These are phyloP conservation scores for Blastobotrys persicus DNA, from an alignment of 1,139 yeast species.

Conservation along the genomic window DNA sequence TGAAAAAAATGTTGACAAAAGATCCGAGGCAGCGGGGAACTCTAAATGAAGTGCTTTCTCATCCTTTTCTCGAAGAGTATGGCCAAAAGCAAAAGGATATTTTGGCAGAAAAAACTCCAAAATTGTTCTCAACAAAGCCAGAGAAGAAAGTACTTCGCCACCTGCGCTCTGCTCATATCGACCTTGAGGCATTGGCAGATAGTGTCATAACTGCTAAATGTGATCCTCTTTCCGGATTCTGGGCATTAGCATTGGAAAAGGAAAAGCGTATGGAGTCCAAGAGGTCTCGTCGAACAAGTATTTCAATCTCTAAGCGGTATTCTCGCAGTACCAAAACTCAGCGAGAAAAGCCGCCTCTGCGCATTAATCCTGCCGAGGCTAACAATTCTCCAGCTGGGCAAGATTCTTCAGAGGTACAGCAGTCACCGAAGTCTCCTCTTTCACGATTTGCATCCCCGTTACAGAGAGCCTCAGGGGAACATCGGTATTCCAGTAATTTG, in stretches of 20 bases:
- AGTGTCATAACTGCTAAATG: constrained; percentile 62
- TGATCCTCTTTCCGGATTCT: constrained; percentile 80
- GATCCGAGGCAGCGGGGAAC: constrained; percentile 66
- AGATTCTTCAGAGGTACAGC: constrained; percentile 10
- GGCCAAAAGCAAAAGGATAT: constrained; percentile 46
- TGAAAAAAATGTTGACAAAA: constrained; percentile 59
- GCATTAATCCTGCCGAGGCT: constrained; percentile 11
- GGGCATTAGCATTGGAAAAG: constrained; percentile 69
- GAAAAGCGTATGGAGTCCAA: constrained; percentile 47
- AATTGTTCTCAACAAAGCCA: constrained; percentile 54
- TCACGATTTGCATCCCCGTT: constrained; percentile 1
- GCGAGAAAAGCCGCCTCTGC: constrained; percentile 4
- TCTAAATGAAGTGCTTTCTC: constrained; percentile 55
- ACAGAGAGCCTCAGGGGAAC: constrained; percentile 1
- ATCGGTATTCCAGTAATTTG: neutral
- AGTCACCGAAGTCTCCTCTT: constrained; percentile 9
- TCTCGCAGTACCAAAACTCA: constrained; percentile 10
- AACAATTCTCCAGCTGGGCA: neutral
- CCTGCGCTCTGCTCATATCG: constrained; percentile 63
- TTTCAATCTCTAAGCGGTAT: constrained; percentile 22
- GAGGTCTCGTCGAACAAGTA: constrained; percentile 24
- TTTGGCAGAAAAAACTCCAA: constrained; percentile 38
- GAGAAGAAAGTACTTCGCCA: constrained; percentile 68
- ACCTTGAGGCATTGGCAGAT: constrained; percentile 58
- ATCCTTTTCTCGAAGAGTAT: constrained; percentile 57